phyloP scores from a whole-genome alignment of 2,329 filamentous ascomycete genomes.

The Colletotrichum brevisporum region DNA sequence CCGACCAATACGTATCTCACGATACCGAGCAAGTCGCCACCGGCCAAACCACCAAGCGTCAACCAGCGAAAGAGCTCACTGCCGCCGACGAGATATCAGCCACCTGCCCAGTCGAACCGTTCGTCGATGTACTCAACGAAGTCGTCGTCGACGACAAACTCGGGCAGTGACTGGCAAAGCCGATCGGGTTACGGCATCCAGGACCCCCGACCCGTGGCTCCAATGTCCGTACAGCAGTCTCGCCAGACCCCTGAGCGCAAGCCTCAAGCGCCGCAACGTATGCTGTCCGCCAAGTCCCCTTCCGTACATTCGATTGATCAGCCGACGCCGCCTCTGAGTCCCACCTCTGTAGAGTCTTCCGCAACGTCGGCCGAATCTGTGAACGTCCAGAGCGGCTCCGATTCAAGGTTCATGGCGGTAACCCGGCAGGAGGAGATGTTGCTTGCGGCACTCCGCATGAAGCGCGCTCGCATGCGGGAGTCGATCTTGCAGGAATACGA shows the following conservation, averaged over 20 bases:
- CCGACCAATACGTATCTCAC: constrained; percentile 59
- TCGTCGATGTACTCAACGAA: constrained; percentile 53
- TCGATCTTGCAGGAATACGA: constrained; percentile 60
- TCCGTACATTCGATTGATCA: constrained; percentile 52
- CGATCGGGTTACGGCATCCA: constrained; percentile 51
- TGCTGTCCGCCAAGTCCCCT: constrained; percentile 26
- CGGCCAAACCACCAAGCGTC: constrained; percentile 41
- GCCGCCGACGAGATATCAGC: constrained; percentile 39
- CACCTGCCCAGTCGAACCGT: constrained; percentile 38
- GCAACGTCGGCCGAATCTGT: constrained; percentile 57
- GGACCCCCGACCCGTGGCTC: constrained; percentile 57
- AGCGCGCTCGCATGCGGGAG: constrained; percentile 69
- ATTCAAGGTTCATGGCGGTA: constrained; percentile 68
- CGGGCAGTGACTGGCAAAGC: constrained; percentile 50
- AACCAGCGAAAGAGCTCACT: constrained; percentile 50
- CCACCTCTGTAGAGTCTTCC: constrained; percentile 65
- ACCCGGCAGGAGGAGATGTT: constrained; percentile 72
- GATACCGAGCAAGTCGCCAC: constrained; percentile 52
- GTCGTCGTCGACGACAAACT: constrained; percentile 54
- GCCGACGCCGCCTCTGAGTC: constrained; percentile 66
- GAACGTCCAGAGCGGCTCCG: constrained; percentile 49
- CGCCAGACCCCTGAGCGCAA: neutral
- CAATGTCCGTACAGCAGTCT: constrained; percentile 48
- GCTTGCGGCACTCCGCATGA: constrained; percentile 68
- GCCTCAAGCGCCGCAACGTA: constrained; percentile 16